Base-by-base conservation (phyloP, 345 rosid species). In the Alliaria petiolata region DNA sequence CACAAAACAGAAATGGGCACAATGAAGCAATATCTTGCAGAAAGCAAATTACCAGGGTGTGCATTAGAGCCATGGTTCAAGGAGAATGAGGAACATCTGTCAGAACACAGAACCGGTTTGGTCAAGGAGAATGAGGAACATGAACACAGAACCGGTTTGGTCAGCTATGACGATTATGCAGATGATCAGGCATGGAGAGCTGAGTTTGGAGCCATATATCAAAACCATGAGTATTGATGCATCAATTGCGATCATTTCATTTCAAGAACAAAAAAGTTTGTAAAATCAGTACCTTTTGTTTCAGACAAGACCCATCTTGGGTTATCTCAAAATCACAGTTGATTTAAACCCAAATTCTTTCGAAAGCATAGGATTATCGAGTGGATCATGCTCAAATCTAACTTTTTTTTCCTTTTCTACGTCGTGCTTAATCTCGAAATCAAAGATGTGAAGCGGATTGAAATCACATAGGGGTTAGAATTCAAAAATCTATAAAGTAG, bases 161-260 rank as follows among this genome's bases (percentile, higher is more conserved):
- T 67, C 7, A 61, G 59, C 39, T 66, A 66, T 40, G 72, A 74
- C 20, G 61, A 65, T 38, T 67, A 75, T 51, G 61, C 31, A 35
- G 97, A 93, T 63, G 97, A 91, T 69, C 92, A 89, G 63, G 91
- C 97, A 5, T 93, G 97, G 97, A 87, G 93, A 78, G 96, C 96
- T 9, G 98, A 93, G 79, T 91, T 93, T 76, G 91, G 97, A 65
- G 86, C 96, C 40, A 86, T 85, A 22, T 93, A 93, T 74, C 96
- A 91, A 75, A 85, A 87, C 17, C 97, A 86, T 67, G 76, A 80
- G 63, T 22, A 51, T 12, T 72, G 34, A 72, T 72, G 58, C n/a
- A n/a, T n/a, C n/a, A n/a, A 28, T 1, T 2, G 17, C 30, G 9
- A 14, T 61, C 16, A 49, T 28, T 25, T 28, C 40, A 43, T 54